A percentile compares a stretch with the other conserved stretches of the same genome.
phyloP scores from a whole-genome alignment of 176 grass and related monocot species.

The Otatea glauca region DNA sequence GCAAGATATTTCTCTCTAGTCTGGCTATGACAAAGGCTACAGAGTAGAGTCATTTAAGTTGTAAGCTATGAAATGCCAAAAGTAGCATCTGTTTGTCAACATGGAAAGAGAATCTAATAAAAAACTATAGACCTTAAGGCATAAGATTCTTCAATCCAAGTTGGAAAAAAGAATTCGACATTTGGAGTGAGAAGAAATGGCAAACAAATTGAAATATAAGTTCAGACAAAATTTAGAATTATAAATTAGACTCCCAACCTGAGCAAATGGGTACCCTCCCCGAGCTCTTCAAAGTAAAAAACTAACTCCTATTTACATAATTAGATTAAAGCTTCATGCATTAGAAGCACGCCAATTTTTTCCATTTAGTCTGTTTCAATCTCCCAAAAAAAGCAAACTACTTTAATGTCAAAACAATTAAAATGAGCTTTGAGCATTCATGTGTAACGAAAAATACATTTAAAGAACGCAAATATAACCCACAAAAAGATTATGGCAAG shows the following conservation, averaged over 20 bases:
- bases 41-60: not conserved
- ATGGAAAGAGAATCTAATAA: not conserved
- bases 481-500: conserved; percentile 17
- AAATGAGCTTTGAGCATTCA: conserved; percentile 3
- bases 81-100: not conserved
- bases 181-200: not conserved
- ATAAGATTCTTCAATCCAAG: not conserved
- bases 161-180: not conserved
- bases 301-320: not conserved
- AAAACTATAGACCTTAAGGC: not conserved
- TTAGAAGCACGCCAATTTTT: not conserved
- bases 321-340: not conserved
- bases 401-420: not conserved
- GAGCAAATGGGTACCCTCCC: not conserved
- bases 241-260: not conserved
- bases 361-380: not conserved
- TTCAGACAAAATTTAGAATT: not conserved
- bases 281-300: not conserved
- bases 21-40: not conserved
- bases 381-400: not conserved
- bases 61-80: not conserved
- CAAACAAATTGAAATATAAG: not conserved
- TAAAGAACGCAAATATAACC: not conserved
- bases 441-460: not conserved
- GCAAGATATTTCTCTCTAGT: not conserved